Evolutionary conservation across 805 yeast species (phyloP), one percentile per base, ranked within the genome.

Genomic region (Wickerhamomyces bisporus): DNA sequence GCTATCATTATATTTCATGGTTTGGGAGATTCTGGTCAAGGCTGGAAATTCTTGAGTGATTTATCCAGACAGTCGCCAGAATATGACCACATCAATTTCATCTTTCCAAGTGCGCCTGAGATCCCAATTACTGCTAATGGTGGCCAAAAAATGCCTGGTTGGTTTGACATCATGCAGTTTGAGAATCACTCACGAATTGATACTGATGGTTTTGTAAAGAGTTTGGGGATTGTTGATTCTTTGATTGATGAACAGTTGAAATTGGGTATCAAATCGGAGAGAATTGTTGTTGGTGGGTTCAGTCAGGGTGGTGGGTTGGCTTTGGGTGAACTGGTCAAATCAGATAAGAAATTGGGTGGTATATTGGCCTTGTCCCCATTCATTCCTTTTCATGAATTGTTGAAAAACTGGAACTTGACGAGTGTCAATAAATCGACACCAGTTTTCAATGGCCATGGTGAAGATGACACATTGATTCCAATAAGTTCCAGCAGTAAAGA

Each of bases 241-340:
- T 59, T 71, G 41, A 65, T 81, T 24, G 56, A 68, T 18, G 74
- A 74, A 39, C 78, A 79, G 46, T 62, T 73, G 14, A 74, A 71
- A 8, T 50, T 51, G 7, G 73, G 79, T 11, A 70, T 81, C 21
- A 67, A 73, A 3, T 65, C 81, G 1, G 74, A 74, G 17, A 74
- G 79, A 34, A 81, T 88, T 29, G 64, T 89, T n/a, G 66, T 89
- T 38, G 96, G 96, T 20, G 97, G 97, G 0, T 89, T 89, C 54
- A 81, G 91, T 5, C 97, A 88, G 62, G 97, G 97, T 35, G 89
- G 85, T 30, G 86, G 93, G 1, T 43, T 88, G 14, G 61, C 88
- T 2, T 63, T 83, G 39, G 83, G 81, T 2, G 49, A 79, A 12
- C 66, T 74, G 19, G 62, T 79, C 2, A 55, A 70, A 17, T 56